Percentiles rank a stretch among this genome's conserved stretches.
Conservation (phyloP, 2,329 filamentous ascomycete genomes). For the Colletotrichum melonis region DNA sequence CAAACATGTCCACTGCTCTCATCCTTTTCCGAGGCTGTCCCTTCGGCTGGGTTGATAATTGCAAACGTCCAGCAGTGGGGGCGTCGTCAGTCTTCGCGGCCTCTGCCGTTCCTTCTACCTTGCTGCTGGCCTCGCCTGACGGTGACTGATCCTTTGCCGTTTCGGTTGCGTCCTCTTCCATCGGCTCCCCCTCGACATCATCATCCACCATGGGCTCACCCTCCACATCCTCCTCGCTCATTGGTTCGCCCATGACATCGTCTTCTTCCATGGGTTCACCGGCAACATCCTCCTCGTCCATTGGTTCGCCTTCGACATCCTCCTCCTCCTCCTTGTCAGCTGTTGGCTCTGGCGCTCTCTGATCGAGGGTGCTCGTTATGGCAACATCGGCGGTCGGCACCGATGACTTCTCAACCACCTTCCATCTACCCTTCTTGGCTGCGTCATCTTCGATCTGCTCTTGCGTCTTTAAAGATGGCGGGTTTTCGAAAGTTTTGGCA, state of each 20-base stretch:
- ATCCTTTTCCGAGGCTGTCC: constrained; percentile 68
- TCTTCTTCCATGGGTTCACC: constrained; percentile 56
- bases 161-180: constrained; percentile 54
- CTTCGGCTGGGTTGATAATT: constrained; percentile 40
- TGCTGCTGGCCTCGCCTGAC: constrained; percentile 16
- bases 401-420: constrained; percentile 56
- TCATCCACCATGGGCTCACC: constrained; percentile 56
- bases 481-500: constrained; percentile 76
- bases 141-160: constrained; percentile 15
- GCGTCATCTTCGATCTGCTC: constrained; percentile 43
- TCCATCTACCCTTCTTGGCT: constrained; percentile 59
- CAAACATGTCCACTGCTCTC: constrained; percentile 89
- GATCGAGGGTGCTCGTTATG: not conserved
- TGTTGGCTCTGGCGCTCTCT: constrained; percentile 28
- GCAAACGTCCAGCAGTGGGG: constrained; percentile 34
- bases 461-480: constrained; percentile 58
- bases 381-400: constrained; percentile 32
- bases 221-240: constrained; percentile 54
- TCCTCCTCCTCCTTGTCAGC: constrained; percentile 37
- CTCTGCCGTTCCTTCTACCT: constrained; percentile 30
- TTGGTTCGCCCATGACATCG: constrained; percentile 53
- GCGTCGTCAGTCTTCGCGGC: constrained; percentile 32
- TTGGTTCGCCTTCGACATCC: constrained; percentile 51
- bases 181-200: constrained; percentile 61
- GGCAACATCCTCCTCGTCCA: constrained; percentile 60